Conservation (phyloP, 257 asterid species). For the Scutellaria barbata region DNA sequence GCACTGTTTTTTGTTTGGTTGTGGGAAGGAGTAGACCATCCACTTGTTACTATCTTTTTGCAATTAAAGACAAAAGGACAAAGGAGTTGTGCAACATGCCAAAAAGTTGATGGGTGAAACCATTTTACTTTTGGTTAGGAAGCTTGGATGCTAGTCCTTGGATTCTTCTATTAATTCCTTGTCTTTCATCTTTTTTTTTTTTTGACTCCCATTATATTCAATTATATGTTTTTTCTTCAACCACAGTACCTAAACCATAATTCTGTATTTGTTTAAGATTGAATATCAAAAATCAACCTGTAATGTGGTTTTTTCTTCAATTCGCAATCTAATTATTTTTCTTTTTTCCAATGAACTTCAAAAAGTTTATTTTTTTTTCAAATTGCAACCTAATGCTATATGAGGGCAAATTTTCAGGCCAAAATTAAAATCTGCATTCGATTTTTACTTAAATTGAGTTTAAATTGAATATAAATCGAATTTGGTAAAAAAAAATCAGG, state of each 20-base stretch:
- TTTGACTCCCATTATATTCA: background rate
- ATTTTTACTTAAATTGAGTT: no score
- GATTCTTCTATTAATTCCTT: conserved; percentile 23
- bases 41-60: conserved; percentile 42
- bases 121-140: conserved; percentile 35
- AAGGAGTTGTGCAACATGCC: conserved; percentile 36
- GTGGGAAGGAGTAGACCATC: conserved; percentile 39
- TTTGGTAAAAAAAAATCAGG: no score
- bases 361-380: no score
- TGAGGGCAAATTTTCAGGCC: no score
- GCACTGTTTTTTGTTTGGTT: conserved; percentile 28
- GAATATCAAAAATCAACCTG: background rate
- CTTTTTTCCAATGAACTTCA: no score
- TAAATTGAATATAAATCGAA: no score
- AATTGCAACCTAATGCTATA: no score
- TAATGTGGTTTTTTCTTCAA: no score
- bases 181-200: background rate
- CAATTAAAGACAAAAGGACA: conserved; percentile 48
- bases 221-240: no score
- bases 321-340: no score
- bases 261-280: conserved; percentile 2
- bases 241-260: no score
- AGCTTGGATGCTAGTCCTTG: conserved; percentile 16
- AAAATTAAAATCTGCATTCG: no score
- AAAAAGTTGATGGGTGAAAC: conserved; percentile 32